phyloP scores from a whole-genome alignment of 345 rosid genomes.

The Rubroshorea leprosula region DNA sequence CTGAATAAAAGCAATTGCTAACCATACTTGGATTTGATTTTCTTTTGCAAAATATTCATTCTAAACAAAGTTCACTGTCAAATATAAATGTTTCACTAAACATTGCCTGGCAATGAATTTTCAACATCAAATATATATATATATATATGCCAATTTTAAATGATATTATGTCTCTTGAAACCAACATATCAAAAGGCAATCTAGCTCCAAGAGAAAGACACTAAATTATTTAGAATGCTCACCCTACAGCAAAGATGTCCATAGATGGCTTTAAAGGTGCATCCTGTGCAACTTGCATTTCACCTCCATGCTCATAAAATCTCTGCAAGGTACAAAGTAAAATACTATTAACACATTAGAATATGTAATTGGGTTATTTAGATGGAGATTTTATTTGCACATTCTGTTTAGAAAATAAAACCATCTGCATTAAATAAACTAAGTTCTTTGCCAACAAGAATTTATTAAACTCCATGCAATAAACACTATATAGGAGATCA shows the following conservation, averaged over 20 bases:
- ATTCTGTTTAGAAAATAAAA: no score
- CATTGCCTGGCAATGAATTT: not conserved
- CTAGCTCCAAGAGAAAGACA: constrained; percentile 1
- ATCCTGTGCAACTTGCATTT: constrained; percentile 91
- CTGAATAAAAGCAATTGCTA: not conserved
- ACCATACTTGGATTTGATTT: not conserved
- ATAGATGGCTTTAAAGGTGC: constrained; percentile 91
- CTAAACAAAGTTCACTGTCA: no score
- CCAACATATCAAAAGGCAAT: not conserved
- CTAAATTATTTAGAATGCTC: constrained; percentile 32
- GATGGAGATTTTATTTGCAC: no score
- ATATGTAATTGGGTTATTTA: not conserved
- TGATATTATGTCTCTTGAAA: not conserved
- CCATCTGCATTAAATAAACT: no score
- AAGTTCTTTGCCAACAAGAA: no score
- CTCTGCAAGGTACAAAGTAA: constrained; percentile 63
- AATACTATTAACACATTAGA: constrained; percentile 5
- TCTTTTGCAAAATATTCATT: not conserved
- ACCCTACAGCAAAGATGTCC: constrained; percentile 99
- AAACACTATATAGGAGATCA: no score
- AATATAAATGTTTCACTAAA: not conserved
- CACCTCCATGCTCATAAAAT: constrained; percentile 99
- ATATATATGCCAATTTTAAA: not conserved
- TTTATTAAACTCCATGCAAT: no score
- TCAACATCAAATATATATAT: not conserved